A percentile compares a stretch with the other conserved stretches of the same genome.
phyloP scores from a whole-genome alignment of 139 green algal genomes.

The Tetraselmis striata region DNA sequence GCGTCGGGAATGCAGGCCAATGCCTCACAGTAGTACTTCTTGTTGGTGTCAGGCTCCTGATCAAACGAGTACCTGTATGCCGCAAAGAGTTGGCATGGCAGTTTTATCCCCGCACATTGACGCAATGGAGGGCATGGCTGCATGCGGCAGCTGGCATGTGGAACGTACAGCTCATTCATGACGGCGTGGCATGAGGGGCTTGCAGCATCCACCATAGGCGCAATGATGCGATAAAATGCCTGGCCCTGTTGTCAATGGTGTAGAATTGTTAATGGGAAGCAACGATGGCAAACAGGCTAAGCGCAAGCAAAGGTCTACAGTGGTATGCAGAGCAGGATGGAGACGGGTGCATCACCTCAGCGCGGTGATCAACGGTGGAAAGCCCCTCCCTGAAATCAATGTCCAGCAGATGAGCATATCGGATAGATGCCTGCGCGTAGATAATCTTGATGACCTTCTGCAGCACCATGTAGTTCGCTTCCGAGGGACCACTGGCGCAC shows the following conservation, averaged over 20 bases:
- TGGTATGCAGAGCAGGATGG: too few species aligned
- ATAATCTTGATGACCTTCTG: conserved; percentile 12
- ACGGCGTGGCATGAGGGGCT: neutral
- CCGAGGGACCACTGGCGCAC: neutral
- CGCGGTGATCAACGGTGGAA: neutral
- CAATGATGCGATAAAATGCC: neutral
- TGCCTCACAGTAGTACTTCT: neutral
- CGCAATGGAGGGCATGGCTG: too few species aligned
- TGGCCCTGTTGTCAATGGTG: neutral
- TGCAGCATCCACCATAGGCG: neutral
- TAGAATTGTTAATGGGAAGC: too few species aligned
- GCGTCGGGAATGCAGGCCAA: neutral
- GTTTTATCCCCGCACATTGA: too few species aligned
- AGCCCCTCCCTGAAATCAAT: neutral
- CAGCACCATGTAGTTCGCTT: neutral
- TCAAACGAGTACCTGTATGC: neutral
- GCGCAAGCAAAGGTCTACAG: too few species aligned
- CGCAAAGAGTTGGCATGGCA: too few species aligned
- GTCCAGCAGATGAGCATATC: conserved; percentile 7
- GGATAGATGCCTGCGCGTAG: conserved; percentile 5
- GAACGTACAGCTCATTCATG: neutral
- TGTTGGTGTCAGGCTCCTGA: neutral
- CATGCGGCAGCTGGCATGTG: too few species aligned
- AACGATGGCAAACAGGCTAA: too few species aligned
- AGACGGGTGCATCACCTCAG: too few species aligned